Evolutionary conservation across 2,329 filamentous ascomycete genomes (phyloP).

Genomic region (Herpomyces periplanetae): DNA sequence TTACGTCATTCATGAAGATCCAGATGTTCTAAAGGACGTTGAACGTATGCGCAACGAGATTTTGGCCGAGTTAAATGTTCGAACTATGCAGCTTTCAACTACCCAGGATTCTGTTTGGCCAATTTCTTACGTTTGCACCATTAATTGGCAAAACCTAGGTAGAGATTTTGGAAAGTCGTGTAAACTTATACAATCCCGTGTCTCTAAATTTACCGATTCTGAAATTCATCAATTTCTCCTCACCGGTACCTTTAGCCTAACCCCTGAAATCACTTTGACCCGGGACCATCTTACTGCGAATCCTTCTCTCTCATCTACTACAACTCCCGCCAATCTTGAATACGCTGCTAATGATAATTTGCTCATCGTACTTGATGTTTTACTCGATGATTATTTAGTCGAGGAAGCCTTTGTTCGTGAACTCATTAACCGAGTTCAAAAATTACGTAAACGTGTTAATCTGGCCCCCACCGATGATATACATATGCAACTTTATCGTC

Average conservation of each 20-base stretch:
- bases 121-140: slow-evolving; percentile 54
- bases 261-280: slow-evolving; percentile 45
- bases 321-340: slow-evolving; percentile 30
- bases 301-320: slow-evolving; percentile 32
- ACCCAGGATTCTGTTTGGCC: slow-evolving; percentile 75
- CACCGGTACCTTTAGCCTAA: slow-evolving; percentile 34
- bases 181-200: slow-evolving; percentile 52
- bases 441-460: slow-evolving; percentile 67
- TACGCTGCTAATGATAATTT: slow-evolving; percentile 64
- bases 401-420: slow-evolving; percentile 65
- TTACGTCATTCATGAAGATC: slow-evolving; percentile 49
- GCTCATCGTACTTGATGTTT: slow-evolving; percentile 52
- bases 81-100: slow-evolving; percentile 39
- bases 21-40: slow-evolving; percentile 49
- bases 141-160: slow-evolving; percentile 71
- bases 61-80: slow-evolving; percentile 58
- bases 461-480: slow-evolving; percentile 72
- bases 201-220: slow-evolving; percentile 35
- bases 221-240: slow-evolving; percentile 41
- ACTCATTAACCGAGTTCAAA: slow-evolving; percentile 67
- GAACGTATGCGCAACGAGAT: slow-evolving; percentile 58
- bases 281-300: slow-evolving; percentile 50
- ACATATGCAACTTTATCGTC: no score
- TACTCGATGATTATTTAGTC: slow-evolving; percentile 43
- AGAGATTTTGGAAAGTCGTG: slow-evolving; percentile 95